Evolutionary conservation across 768 basidiomycete species (phyloP), one percentile per base, ranked within the genome.

Genomic region (Leucogyrophana mollusca): DNA sequence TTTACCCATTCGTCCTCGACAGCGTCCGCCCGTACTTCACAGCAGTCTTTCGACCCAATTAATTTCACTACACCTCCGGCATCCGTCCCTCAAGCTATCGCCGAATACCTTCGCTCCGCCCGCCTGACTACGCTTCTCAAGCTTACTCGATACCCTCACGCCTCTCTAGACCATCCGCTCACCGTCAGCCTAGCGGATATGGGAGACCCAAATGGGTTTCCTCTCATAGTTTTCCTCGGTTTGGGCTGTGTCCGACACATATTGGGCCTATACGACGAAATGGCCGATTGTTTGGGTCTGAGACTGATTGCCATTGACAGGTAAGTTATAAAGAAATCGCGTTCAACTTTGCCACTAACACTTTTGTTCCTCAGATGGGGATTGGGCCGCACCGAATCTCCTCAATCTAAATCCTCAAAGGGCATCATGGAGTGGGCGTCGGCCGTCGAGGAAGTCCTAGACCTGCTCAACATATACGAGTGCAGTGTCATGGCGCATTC

Each of bases 401-500:
- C 76, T 24, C 74, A 80, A 40, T 72, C 80, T 47, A 81, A 79
- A 69, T 76, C 82, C 27, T 76, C 83, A 3, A 79, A 87, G 54
- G 92, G 91, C 10, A 85, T 96, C 47, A 78, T 85, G 50, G 88
- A 93, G 58, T 99, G 95, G 95, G 85, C 92, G 8, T 76, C 76
- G 4, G 85, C 93, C 1, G 91, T 97, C 2, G 89, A 92, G 56
- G 91, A 94, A 66, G 86, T 97, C 5, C 80, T 94, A 30, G 91
- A 95, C 56, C 69, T 82, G 46, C 71, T 96, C 40, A 76, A 78
- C 17, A 84, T 98, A 36, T 74, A 78, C 20, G 76, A 83, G 59
- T 95, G 89, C 61, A 89, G 90, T 57, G 73, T 99, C 30, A 83
- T 98, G 78, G 95, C 94, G 5, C 95, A 97, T 68, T 94, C 91